Conservation (phyloP, 2,329 filamentous ascomycete genomes). For the Capronia epimyces region DNA sequence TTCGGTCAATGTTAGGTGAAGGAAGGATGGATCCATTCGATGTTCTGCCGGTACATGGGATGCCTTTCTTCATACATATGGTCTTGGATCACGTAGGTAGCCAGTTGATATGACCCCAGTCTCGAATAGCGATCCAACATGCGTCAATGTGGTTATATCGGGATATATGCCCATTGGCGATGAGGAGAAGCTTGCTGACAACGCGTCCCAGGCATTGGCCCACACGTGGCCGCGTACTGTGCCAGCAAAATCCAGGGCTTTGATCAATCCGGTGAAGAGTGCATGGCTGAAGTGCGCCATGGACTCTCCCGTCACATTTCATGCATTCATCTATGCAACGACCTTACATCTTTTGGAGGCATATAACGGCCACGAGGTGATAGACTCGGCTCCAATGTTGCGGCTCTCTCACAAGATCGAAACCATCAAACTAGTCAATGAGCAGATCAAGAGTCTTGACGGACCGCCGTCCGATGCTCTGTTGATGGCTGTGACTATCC, state of each 20-base stretch:
- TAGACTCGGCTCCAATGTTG: conserved; percentile 10
- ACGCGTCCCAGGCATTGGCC: conserved; percentile 3
- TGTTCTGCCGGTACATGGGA: conserved; percentile 6
- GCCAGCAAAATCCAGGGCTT: background rate
- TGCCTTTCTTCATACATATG: conserved; percentile 13
- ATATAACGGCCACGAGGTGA: conserved; percentile 14
- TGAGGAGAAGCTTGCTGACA: background rate
- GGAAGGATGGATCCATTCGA: conserved; percentile 19
- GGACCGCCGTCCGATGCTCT: conserved; percentile 14
- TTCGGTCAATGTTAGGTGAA: conserved; percentile 11
- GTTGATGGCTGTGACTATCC: conserved; percentile 18
- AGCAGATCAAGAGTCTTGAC: conserved; percentile 8
- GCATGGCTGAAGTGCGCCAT: conserved; percentile 22
- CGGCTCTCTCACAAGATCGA: conserved; percentile 19
- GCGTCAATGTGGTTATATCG: no score
- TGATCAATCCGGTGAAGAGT: conserved; percentile 16
- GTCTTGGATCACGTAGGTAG: conserved; percentile 20
- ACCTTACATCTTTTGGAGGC: conserved; percentile 16
- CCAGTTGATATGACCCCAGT: background rate
- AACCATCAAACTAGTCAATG: conserved; percentile 21
- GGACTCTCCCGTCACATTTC: conserved; percentile 21
- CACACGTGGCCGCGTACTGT: conserved; percentile 22
- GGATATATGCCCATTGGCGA: no score
- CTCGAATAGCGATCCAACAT: background rate
- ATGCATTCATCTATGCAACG: conserved; percentile 21